Conservation (phyloP, 495 filamentous ascomycete species). For the Penicillium mononematosum region DNA sequence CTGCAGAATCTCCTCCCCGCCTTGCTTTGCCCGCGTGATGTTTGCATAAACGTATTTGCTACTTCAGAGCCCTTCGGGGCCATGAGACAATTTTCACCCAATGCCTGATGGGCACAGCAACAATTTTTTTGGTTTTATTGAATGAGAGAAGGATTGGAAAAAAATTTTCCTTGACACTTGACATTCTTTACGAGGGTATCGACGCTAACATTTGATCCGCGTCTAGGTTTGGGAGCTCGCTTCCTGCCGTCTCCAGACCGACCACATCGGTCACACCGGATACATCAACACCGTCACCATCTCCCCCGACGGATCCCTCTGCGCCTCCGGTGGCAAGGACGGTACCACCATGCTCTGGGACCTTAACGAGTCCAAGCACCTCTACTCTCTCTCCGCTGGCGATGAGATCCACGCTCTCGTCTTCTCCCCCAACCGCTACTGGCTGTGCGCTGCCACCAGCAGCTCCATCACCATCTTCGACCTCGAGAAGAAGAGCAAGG, state of each 20-base stretch:
- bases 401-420: constrained; percentile 99
- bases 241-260: constrained; percentile 98
- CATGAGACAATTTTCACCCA: constrained; percentile 96
- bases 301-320: constrained; percentile 98
- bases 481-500: constrained; percentile 99
- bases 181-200: constrained; percentile 7
- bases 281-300: constrained; percentile 99
- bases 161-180: constrained; percentile 15
- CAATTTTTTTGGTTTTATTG: constrained; percentile 21
- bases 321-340: constrained; percentile 99
- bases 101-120: constrained; percentile 68
- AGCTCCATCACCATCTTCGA: constrained; percentile 99
- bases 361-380: constrained; percentile 99
- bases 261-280: constrained; percentile 99
- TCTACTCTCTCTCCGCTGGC: constrained; percentile 98
- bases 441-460: constrained; percentile 96
- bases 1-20: neutral
- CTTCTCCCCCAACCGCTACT: constrained; percentile 99
- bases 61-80: constrained; percentile 96
- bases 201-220: constrained; percentile 29
- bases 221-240: constrained; percentile 97
- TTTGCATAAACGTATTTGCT: constrained; percentile 99
- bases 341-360: constrained; percentile 99
- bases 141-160: constrained; percentile 21
- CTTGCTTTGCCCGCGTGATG: constrained; percentile 69